phyloP scores from a whole-genome alignment of 768 basidiomycete species.

The Gloeostereum incarnatum region DNA sequence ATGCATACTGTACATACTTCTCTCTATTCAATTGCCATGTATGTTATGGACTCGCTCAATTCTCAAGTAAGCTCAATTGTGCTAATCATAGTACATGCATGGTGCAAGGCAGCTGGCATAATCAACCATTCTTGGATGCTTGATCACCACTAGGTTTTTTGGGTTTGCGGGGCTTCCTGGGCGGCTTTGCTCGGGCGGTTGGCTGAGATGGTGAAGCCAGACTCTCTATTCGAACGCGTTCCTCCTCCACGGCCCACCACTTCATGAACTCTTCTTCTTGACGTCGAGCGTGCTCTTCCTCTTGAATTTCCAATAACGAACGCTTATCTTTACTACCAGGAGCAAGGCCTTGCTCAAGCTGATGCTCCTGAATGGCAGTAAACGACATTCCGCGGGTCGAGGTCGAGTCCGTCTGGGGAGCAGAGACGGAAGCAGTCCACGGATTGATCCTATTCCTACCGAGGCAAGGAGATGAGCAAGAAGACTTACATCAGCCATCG shows the following conservation, averaged over 20 bases:
- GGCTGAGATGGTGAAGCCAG: too few species aligned
- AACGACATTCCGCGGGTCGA: slow-evolving; percentile 45
- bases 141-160: too few species aligned
- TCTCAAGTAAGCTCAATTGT: too few species aligned
- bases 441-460: slow-evolving; percentile 38
- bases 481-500: background rate
- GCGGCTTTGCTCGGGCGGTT: too few species aligned
- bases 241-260: slow-evolving; percentile 89
- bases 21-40: too few species aligned
- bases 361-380: slow-evolving; percentile 75
- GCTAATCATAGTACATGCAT: too few species aligned
- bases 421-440: slow-evolving; percentile 55
- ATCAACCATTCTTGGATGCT: too few species aligned
- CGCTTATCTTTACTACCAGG: slow-evolving; percentile 39
- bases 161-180: too few species aligned
- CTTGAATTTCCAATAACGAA: slow-evolving; percentile 76
- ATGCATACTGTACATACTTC: too few species aligned
- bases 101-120: too few species aligned
- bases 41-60: too few species aligned
- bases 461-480: slow-evolving; percentile 1
- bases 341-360: slow-evolving; percentile 46
- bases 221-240: slow-evolving; percentile 50
- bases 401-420: slow-evolving; percentile 19
- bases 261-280: slow-evolving; percentile 73
- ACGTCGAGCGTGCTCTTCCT: slow-evolving; percentile 62